Evolutionary conservation across 805 yeast genomes (phyloP), one percentile per base, ranked within the genome.

Genomic region (Nakazawaea anatomiae): DNA sequence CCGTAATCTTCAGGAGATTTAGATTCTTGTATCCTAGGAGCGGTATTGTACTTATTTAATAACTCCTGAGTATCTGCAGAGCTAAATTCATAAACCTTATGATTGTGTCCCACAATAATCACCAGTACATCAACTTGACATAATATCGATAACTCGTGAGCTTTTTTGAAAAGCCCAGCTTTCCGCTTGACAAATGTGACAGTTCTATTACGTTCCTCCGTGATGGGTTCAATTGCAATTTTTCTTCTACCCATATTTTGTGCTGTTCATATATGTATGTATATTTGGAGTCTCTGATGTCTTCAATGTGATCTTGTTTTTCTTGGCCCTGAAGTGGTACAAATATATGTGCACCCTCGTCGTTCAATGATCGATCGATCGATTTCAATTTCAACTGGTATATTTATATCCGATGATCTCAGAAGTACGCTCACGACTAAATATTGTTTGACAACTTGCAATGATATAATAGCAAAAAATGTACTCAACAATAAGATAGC

Each of bases 91-190:
- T 87, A 90, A 28, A 90, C 78, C 60, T 86, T 87, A 60, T 89
- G 83, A 65, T 84, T 90, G 59, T 82, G 81, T 18, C 96, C 96
- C 38, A 90, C 73, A 29, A 92, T 89, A 12, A 92, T 82, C 32
- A 92, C 92, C 1, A 98, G 95, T 32, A 94, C 75, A 62, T 92
- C 98, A 5, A 90, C 96, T 55, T 89, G 91, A 67, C 98, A 92
- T 39, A 92, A 74, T 9, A 92, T 92, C 0, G 97, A 83, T 50
- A 94, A 74, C 66, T 87, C 94, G 63, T 86, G 87, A 2, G 92
- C 92, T 65, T 86, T 87, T 62, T 87, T 87, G 69, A 94, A 91
- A 34, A 92, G 73, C 2, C 99, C 99, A 0, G 96, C 95, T 66
- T 92, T 92, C 51, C 99, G 79, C 68, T 92, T 92, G 55, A 89